phyloP scores from a whole-genome alignment of 2,329 filamentous ascomycete species.

The Trichoderma atroviride region DNA sequence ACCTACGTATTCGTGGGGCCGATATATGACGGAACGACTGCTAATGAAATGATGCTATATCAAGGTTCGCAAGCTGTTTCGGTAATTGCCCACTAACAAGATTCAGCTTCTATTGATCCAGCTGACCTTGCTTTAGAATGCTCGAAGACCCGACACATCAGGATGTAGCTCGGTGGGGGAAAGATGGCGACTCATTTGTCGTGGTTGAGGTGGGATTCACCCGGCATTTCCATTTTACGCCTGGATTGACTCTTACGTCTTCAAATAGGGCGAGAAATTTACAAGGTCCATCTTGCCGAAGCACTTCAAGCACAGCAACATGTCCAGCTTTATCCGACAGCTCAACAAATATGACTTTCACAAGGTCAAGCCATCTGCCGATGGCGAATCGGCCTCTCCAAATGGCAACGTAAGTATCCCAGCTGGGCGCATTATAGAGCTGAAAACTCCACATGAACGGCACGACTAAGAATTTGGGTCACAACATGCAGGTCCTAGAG shows the following conservation, averaged over 20 bases:
- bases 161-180: slow-evolving; percentile 92
- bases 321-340: slow-evolving; percentile 93
- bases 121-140: slow-evolving; percentile 57
- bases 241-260: slow-evolving; percentile 22
- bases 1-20: not conserved
- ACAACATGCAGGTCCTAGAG: slow-evolving; percentile 59
- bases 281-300: slow-evolving; percentile 96
- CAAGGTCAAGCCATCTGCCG: slow-evolving; percentile 71
- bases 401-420: slow-evolving; percentile 43
- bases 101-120: not conserved
- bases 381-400: slow-evolving; percentile 40
- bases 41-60: slow-evolving; percentile 8
- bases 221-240: not conserved
- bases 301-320: slow-evolving; percentile 99
- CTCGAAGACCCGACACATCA: slow-evolving; percentile 92
- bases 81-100: slow-evolving; percentile 60
- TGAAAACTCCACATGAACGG: slow-evolving; percentile 2
- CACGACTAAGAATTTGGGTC: not conserved
- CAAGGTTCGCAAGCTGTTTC: slow-evolving; percentile 96
- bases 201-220: slow-evolving; percentile 77
- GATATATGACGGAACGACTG: not conserved
- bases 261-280: slow-evolving; percentile 86
- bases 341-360: slow-evolving; percentile 98
- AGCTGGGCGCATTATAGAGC: not conserved
- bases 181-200: slow-evolving; percentile 93